Evolutionary conservation across 2,329 filamentous ascomycete species (phyloP).

Genomic region (Rhytidhysteron rufulum): DNA sequence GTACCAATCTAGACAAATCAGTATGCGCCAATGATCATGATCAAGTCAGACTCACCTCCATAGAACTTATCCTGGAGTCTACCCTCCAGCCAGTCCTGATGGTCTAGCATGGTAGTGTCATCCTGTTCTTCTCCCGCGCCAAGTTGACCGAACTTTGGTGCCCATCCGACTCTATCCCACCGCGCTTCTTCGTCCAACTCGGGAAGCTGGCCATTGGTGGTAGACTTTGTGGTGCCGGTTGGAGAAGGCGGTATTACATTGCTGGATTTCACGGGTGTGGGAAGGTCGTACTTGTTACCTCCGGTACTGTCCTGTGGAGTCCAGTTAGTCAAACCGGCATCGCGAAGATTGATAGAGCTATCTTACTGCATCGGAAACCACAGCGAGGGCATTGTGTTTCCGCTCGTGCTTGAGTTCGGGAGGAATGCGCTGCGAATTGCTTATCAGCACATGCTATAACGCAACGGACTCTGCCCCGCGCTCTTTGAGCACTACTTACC

Average conservation of each 20-base stretch:
- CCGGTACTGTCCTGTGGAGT: slow-evolving; percentile 59
- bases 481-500: slow-evolving; percentile 51
- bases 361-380: slow-evolving; percentile 70
- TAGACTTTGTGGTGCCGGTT: slow-evolving; percentile 46
- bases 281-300: slow-evolving; percentile 70
- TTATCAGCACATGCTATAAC: slow-evolving; percentile 6
- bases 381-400: slow-evolving; percentile 61
- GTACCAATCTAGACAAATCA: slow-evolving; percentile 79
- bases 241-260: slow-evolving; percentile 54
- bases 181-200: slow-evolving; percentile 52
- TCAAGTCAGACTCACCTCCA: slow-evolving; percentile 58
- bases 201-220: slow-evolving; percentile 48
- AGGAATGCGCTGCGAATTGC: slow-evolving; percentile 53
- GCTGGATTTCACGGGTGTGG: slow-evolving; percentile 67
- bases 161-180: slow-evolving; percentile 71
- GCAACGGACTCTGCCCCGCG: no score
- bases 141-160: slow-evolving; percentile 69
- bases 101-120: slow-evolving; percentile 71
- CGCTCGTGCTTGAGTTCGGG: slow-evolving; percentile 60
- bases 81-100: slow-evolving; percentile 81
- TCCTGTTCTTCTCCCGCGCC: slow-evolving; percentile 46
- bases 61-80: slow-evolving; percentile 86
- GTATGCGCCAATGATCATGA: slow-evolving; percentile 1
- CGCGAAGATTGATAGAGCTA: slow-evolving; percentile 1
- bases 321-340: background rate